Evolutionary conservation across 2,329 filamentous ascomycete species (phyloP), one percentile per base, ranked within the genome.

Genomic region (Dactylellina leptospora): DNA sequence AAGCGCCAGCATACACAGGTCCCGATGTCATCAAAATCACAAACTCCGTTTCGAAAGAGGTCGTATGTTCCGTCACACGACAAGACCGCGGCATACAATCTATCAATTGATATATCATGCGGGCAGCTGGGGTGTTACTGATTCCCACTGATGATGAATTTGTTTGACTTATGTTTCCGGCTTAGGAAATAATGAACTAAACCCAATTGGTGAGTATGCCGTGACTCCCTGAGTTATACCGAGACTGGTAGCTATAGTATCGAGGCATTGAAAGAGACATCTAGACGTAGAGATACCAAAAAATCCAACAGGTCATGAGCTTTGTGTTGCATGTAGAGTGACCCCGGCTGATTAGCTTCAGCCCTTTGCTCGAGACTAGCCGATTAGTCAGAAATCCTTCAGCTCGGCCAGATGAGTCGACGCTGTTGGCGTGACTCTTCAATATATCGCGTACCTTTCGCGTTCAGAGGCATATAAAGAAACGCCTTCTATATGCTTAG

Each of bases 21-120:
- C 36, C 36, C 36, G 36, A n/a, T n/a, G n/a, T n/a, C n/a, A n/a
- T 16, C 5, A 16, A 40, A 53, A 53, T 45, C 42, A 22, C 42
- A 45, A 45, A 45, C 18, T 45, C 42, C 42, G 42, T 16, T 9
- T n/a, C n/a, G n/a, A n/a, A n/a, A n/a, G 36, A 11, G 36, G 8
- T 16, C 36, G 8, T 11, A n/a, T 11, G 13, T 40, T 40, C 36
- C 36, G 16, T 45, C 4, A 18, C 20, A 45, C 40, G 11, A 18
- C 40, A 45, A n/a, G n/a, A n/a, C n/a, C n/a, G n/a, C n/a, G n/a
- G n/a, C n/a, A n/a, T n/a, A 27, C 33, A 62, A 71, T 62, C 25
- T 71, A 71, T 47, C 40, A 58, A 51, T 38, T 4, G 63, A 55
- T 69, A 55, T 55, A 60, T 60, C 55, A 60, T 33, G 55, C n/a